Conservation (phyloP, 441 rosid species). For the Erodium chrysanthum region DNA sequence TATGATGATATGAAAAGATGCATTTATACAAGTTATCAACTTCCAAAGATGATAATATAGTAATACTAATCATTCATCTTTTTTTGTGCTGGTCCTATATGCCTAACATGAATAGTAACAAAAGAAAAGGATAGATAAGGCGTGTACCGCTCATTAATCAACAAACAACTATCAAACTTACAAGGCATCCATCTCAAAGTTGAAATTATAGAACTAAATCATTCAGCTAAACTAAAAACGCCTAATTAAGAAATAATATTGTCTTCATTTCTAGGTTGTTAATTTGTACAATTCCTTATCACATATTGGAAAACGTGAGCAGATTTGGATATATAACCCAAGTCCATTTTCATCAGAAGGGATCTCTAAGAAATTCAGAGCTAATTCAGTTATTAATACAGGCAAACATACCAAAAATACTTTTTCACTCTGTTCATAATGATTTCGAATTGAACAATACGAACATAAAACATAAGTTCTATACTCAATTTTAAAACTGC, state of each 20-base stretch:
- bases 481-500: conserved; percentile 9
- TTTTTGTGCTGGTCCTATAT: background rate
- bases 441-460: background rate
- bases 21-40: background rate
- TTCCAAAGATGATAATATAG: background rate
- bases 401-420: background rate
- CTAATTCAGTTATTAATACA: background rate
- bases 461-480: background rate
- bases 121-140: background rate
- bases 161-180: background rate
- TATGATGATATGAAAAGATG: background rate
- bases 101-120: background rate
- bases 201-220: background rate
- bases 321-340: background rate
- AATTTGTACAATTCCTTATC: background rate
- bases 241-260: background rate
- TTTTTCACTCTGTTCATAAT: background rate
- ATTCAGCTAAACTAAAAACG: background rate
- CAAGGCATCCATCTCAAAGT: background rate
- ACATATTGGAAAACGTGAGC: background rate
- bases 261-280: background rate
- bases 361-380: background rate
- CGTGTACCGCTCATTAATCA: background rate
- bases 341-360: background rate
- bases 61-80: background rate